Evolutionary conservation across 2,329 filamentous ascomycete species (phyloP), one percentile per base, ranked within the genome.

Genomic region (Furcasterigmium furcatum): DNA sequence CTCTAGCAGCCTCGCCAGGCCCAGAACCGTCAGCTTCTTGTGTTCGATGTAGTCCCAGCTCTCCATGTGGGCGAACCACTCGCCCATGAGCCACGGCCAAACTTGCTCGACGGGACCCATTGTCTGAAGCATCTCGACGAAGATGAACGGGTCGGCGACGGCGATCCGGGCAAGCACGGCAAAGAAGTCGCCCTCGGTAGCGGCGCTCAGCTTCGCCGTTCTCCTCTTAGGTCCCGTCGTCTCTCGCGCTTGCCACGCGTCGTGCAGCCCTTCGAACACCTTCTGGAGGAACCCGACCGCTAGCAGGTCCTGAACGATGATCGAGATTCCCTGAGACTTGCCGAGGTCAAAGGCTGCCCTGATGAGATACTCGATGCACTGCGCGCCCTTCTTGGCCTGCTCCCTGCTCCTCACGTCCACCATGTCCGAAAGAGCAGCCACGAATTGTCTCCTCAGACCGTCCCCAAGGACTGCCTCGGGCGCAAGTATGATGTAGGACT

Each of bases 111-210:
- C 52, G 8, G 64, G 57, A 2, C 70, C 71, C 48, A 76, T 66
- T 4, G 70, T 66, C 16, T 65, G 64, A 16, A 85, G 63, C 63
- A 82, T 70, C 16, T 79, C 72, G 5, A 84, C 70, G 53, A 96
- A 86, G 2, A 87, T 71, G 3, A 67, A 66, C 1, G 91, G 88
- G 30, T 87, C 86, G 1, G 84, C 83, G 3, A 95, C 69, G 0
- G 85, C 80, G 14, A 97, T 77, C 2, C 91, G 85, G 2, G 89
- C 85, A 3, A 99, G 74, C 3, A 97, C 82, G 5, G 82, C 80
- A 58, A 95, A 87, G 62, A 95, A 96, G 60, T 96, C 88, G 0
- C 87, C 87, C 59, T 96, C 84, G 1, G 88, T 84, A 10, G 91
- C 77, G 12, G 84, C 82, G 55, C 86, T 85, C 27, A 96, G 79